Percentiles rank a stretch among this genome's conserved stretches.
Conservation (phyloP, 306 rosid species). For the Sphenostylis stenocarpa region DNA sequence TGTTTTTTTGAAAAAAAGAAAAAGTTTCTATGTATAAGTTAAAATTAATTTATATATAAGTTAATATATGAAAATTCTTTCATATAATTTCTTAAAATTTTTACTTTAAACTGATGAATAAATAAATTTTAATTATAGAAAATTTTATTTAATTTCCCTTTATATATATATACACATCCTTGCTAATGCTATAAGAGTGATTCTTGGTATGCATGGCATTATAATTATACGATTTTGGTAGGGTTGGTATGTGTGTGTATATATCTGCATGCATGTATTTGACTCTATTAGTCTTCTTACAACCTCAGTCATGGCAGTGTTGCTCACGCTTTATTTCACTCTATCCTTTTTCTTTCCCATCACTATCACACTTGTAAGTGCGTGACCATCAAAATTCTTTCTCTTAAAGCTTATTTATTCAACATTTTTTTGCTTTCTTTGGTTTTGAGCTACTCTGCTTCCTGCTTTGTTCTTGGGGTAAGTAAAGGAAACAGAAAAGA, state of each 20-base stretch:
- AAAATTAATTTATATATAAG: too few species aligned
- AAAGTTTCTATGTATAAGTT: too few species aligned
- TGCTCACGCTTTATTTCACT: background rate
- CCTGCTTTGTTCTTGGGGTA: background rate
- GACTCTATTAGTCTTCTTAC: background rate
- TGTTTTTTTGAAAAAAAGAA: too few species aligned
- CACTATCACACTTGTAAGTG: background rate
- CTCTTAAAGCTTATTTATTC: constrained; percentile 1
- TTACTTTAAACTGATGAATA: too few species aligned
- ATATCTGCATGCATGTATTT: background rate
- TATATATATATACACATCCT: too few species aligned
- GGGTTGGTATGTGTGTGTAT: background rate
- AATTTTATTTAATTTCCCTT: too few species aligned
- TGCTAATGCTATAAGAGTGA: too few species aligned
- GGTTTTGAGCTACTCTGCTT: background rate
- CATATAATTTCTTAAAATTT: too few species aligned
- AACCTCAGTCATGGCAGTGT: background rate
- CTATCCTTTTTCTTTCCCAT: background rate
- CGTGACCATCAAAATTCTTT: background rate
- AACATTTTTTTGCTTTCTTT: background rate
- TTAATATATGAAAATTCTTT: too few species aligned
- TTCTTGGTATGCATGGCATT: background rate
- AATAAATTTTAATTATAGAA: too few species aligned
- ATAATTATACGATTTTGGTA: background rate
- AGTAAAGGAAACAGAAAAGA: background rate